phyloP scores from a whole-genome alignment of 306 rosid genomes.

The Senna tora region DNA sequence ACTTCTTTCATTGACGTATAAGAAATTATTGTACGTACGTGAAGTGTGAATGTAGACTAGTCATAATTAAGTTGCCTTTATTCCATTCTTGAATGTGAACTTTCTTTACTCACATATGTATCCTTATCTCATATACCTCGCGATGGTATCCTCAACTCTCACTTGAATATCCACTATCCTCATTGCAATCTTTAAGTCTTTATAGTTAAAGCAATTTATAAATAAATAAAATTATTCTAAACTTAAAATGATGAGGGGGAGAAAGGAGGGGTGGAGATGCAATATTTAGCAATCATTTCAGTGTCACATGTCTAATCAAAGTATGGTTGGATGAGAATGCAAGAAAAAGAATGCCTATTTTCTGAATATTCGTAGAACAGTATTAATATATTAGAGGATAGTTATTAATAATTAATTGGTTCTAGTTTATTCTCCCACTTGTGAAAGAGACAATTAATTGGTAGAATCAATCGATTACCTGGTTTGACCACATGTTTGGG shows the following conservation, averaged over 20 bases:
- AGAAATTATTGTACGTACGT: no score
- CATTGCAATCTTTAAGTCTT: no score
- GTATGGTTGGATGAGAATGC: slow-evolving; percentile 44
- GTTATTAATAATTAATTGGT: not conserved
- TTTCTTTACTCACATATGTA: no score
- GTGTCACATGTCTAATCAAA: slow-evolving; percentile 51
- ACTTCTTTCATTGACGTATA: no score
- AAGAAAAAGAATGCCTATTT: not conserved
- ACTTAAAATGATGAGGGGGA: not conserved
- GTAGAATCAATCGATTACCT: slow-evolving; percentile 34
- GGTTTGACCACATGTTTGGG: slow-evolving; percentile 45
- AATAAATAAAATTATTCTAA: no score
- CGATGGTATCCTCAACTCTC: no score
- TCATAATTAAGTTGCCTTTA: no score
- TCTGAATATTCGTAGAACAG: not conserved
- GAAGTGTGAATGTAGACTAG: no score
- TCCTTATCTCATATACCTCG: no score
- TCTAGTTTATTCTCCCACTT: not conserved
- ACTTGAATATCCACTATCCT: no score
- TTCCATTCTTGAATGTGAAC: no score
- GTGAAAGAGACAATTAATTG: not conserved
- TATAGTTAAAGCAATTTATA: no score
- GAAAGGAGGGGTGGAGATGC: slow-evolving; percentile 4
- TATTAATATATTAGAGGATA: not conserved
- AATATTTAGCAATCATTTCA: slow-evolving; percentile 39